phyloP scores from a whole-genome alignment of 2,329 filamentous ascomycete species.

The Fusarium continuum region DNA sequence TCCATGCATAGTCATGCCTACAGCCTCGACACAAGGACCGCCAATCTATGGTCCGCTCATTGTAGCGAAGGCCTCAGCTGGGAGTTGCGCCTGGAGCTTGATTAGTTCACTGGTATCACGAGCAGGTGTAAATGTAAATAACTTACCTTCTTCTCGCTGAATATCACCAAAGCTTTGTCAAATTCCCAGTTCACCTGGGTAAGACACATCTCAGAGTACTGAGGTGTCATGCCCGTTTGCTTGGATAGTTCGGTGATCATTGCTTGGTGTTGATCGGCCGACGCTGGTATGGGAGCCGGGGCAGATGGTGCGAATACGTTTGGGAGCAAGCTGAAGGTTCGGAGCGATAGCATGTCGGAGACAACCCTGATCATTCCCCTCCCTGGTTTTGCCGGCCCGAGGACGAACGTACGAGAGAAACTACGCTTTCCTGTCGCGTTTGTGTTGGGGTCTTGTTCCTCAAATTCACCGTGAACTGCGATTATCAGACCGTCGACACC shows the following conservation, averaged over 20 bases:
- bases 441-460: conserved; percentile 71
- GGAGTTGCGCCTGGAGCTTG: conserved; percentile 54
- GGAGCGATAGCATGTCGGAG: conserved; percentile 80
- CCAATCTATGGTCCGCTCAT: conserved; percentile 26
- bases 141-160: conserved; percentile 77
- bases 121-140: neutral
- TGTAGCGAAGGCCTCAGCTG: conserved; percentile 57
- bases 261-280: conserved; percentile 66
- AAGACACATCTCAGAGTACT: conserved; percentile 84
- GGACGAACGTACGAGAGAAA: conserved; percentile 82
- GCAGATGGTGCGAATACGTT: conserved; percentile 50
- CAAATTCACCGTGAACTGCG: conserved; percentile 83
- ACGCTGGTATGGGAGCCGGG: conserved; percentile 29
- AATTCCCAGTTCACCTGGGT: conserved; percentile 83
- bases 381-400: conserved; percentile 76
- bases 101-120: conserved; percentile 12
- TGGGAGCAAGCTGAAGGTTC: conserved; percentile 67
- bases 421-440: conserved; percentile 72
- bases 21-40: neutral
- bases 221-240: conserved; percentile 80
- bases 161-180: conserved; percentile 76
- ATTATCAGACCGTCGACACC: conserved; percentile 83
- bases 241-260: conserved; percentile 79
- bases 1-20: neutral
- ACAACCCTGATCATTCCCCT: conserved; percentile 75